Evolutionary conservation across 805 yeast genomes (phyloP), one percentile per base, ranked within the genome.

Genomic region (Wickerhamomyces chaumierensis): DNA sequence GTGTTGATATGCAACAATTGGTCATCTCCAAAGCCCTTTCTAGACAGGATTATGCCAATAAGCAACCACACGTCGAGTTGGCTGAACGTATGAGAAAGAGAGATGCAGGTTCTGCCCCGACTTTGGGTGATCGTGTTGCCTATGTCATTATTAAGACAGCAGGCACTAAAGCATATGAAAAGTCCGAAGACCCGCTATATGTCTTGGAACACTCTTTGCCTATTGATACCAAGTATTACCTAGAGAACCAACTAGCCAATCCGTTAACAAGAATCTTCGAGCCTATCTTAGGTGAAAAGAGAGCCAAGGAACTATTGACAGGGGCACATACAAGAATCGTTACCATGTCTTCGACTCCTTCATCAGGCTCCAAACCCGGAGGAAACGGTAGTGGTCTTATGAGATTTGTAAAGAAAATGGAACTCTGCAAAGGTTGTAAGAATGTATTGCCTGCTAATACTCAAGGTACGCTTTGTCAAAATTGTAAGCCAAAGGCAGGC

Each of bases 81-180:
- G 96, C 98, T 0, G 95, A 88, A 52, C 71, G 96, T 50, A 92
- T 92, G 96, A 73, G 78, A 39, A 86, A 87, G 56, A 80, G 99
- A 66, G 99, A 92, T 55, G 81, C 95, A 0, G 99, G 99, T 18
- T 81, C 94, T 7, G 98, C 98, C 1, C 98, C 98, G 3, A 78
- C 86, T 12, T 71, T 92, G 36, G 99, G 99, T 41, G 99, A 92
- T 57, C 83, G 99, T 62, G 97, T 92, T 25, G 97, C 97, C 5
- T 92, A 90, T 56, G 98, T 92, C 28, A 88, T 92, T 42, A 81
- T 84, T 48, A 75, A 76, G 52, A 78, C 90, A 0, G 80, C 85
- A 5, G 83, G 85, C 41, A 76, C 66, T 36, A 88, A 86, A 56
- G 81, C 88, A 45, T 94, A 88, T 60, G 95, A 90, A 48, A 87